Percentiles rank a stretch among this genome's conserved stretches.
These are phyloP conservation scores for Apiospora hydei DNA, from an alignment of 2,329 filamentous ascomycete genomes.

Conservation along the genomic window DNA sequence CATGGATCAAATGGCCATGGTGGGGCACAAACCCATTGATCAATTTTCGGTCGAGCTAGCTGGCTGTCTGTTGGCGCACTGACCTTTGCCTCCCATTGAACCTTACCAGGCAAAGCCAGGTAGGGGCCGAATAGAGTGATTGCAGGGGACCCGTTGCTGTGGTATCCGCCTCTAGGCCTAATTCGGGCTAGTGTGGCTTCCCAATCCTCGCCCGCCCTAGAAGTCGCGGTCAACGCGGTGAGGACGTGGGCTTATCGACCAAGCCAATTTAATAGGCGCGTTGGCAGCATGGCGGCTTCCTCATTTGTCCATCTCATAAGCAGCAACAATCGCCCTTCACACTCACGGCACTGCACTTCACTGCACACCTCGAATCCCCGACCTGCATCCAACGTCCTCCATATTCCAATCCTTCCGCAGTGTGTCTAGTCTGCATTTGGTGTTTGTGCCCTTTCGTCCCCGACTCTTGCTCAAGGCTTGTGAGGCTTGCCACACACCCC, in stretches of 20 bases:
- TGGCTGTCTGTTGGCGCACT: neutral
- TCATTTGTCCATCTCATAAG: conserved; percentile 16
- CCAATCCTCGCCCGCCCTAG: neutral
- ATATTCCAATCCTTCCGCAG: neutral
- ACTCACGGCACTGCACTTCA: neutral
- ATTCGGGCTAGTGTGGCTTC: neutral
- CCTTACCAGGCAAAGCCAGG: neutral
- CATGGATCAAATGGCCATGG: conserved; percentile 11
- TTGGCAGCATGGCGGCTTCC: neutral
- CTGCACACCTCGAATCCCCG: neutral
- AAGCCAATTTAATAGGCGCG: conserved; percentile 5
- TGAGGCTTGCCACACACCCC: neutral
- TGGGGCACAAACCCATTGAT: conserved; percentile 2
- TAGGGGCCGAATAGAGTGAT: neutral
- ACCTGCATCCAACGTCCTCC: neutral
- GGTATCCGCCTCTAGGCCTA: conserved; percentile 20
- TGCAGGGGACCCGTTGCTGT: conserved; percentile 18
- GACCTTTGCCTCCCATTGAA: neutral
- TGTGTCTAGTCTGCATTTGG: neutral
- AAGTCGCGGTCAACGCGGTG: conserved; percentile 24
- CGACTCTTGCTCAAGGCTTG: neutral
- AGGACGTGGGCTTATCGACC: neutral
- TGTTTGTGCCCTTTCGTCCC: neutral
- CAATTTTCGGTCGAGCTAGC: neutral
- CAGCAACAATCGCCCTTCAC: neutral